Evolutionary conservation across 768 basidiomycete species (phyloP).

Genomic region (Tulasnella sp.): DNA sequence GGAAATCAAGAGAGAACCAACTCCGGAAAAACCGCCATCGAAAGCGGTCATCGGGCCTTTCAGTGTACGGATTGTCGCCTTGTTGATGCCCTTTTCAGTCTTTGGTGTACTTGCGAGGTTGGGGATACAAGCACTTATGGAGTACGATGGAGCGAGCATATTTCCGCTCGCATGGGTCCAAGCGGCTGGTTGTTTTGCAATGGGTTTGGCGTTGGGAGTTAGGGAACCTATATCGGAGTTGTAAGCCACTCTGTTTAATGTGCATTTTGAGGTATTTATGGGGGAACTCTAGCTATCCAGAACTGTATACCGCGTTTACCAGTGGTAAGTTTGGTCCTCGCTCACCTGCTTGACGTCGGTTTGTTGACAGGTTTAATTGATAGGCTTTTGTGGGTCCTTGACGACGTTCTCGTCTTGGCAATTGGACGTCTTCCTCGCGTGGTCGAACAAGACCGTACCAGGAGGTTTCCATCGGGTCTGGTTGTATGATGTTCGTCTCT

Average conservation of each 20-base stretch:
- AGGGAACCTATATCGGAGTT: slow-evolving; percentile 62
- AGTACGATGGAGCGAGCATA: slow-evolving; percentile 60
- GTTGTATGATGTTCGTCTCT: slow-evolving; percentile 52
- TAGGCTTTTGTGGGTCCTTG: slow-evolving; percentile 89
- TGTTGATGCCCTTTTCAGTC: slow-evolving; percentile 71
- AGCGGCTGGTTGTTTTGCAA: slow-evolving; percentile 76
- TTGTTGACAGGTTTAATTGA: not conserved
- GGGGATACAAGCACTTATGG: slow-evolving; percentile 59
- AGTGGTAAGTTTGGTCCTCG: slow-evolving; percentile 43
- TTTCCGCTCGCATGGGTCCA: slow-evolving; percentile 81
- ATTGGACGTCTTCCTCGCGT: slow-evolving; percentile 71
- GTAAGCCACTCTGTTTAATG: slow-evolving; percentile 41
- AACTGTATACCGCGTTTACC: slow-evolving; percentile 75
- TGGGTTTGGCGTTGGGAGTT: slow-evolving; percentile 66
- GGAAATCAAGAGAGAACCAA: not conserved
- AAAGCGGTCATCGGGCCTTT: slow-evolving; percentile 30
- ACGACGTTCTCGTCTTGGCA: slow-evolving; percentile 98
- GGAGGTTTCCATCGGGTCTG: slow-evolving; percentile 43
- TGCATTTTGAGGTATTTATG: not conserved
- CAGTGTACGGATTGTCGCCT: slow-evolving; percentile 49
- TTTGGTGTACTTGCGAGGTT: slow-evolving; percentile 75
- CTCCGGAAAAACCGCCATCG: not conserved
- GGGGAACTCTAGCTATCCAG: slow-evolving; percentile 51
- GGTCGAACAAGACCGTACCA: slow-evolving; percentile 47
- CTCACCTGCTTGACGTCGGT: not conserved